phyloP scores from a whole-genome alignment of 371 early-diverging fungal species.

The Encephalitozoon cuniculi region DNA sequence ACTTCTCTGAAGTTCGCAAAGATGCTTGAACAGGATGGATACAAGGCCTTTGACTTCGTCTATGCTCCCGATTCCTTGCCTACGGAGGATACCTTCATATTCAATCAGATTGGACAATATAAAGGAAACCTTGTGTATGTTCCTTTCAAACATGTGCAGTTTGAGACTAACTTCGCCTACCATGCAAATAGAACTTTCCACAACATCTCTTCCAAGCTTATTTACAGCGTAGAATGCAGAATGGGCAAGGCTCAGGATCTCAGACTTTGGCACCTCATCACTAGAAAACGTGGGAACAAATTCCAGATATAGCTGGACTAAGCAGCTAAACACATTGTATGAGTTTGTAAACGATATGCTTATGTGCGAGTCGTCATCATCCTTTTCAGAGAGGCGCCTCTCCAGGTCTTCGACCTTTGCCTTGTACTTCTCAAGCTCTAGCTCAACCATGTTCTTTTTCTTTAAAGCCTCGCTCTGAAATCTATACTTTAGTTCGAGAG shows the following conservation, averaged over 20 bases:
- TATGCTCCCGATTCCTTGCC: background rate
- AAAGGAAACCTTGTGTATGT: constrained; percentile 17
- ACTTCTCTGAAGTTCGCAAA: constrained; percentile 13
- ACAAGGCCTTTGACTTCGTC: constrained; percentile 34
- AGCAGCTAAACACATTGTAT: constrained; percentile 17
- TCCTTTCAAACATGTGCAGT: background rate
- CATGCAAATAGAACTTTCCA: background rate
- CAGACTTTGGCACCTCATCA: constrained; percentile 29
- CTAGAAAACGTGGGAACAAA: constrained; percentile 32
- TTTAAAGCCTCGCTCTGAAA: constrained; percentile 41
- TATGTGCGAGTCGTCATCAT: background rate
- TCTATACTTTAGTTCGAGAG: constrained; percentile 42
- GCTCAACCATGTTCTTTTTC: constrained; percentile 30
- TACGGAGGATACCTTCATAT: constrained; percentile 6
- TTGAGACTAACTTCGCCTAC: constrained; percentile 17
- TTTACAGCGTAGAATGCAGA: constrained; percentile 4
- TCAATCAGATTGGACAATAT: constrained; percentile 48
- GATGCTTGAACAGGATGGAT: constrained; percentile 12
- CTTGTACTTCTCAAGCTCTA: constrained; percentile 27
- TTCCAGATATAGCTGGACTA: constrained; percentile 39
- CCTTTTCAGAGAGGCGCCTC: background rate
- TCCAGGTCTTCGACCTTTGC: constrained; percentile 14
- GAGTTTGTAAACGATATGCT: constrained; percentile 11
- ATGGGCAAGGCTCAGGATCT: constrained; percentile 41
- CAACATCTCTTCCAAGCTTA: background rate